Base-by-base conservation (phyloP, 2,329 filamentous ascomycete species). In the Colletotrichum orchidophilum region DNA sequence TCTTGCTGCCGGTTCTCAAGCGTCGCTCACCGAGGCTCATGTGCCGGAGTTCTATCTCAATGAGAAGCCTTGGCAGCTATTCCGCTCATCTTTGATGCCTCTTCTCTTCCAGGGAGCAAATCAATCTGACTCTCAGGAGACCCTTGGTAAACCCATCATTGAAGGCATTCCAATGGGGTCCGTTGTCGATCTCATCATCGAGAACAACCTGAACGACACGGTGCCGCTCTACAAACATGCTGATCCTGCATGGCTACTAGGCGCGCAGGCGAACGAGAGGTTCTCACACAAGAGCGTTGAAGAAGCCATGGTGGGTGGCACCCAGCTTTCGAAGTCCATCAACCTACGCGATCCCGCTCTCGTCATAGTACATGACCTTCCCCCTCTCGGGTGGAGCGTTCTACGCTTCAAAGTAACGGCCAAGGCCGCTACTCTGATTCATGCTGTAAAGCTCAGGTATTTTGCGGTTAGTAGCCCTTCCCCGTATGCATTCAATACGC, bases 161-260 rank as follows among this genome's bases (percentile, higher is more conserved):
- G 29, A 69, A 2, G 31, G 49, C 3, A 60, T 69, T 0, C 66
- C 65, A 4, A 12, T 64, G 6, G 74, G 74, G 4, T 71, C 68
- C 6, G 72, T 76, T 3, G 69, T 75, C 12, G 72, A 72, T 29
- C 42, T 72, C 13, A 64, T 72, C 6, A 70, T 72, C 11, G 60
- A 72, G 29, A 70, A 72, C 15, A 29, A 50, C 9, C 49, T 70
- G 3, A 70, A 72, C 1, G 70, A 72, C 13, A 72, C 70, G 3
- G 55, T 70, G 1, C 70, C 70, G 27, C 31, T 76, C 8, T 76
- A 76, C 60, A 76, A 76, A 67, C 75, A 75, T 54, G 74, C 71
- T 1, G 71, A 72, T 5, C 69, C 75, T 4, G 66, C 73, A 0
- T 76, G 72, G 74, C 55, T 76, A 1, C 62, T 76, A 2, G 75